Evolutionary conservation across 352 stramenopile species (phyloP).

Genomic region (Chrysophaeum taylorii): DNA sequence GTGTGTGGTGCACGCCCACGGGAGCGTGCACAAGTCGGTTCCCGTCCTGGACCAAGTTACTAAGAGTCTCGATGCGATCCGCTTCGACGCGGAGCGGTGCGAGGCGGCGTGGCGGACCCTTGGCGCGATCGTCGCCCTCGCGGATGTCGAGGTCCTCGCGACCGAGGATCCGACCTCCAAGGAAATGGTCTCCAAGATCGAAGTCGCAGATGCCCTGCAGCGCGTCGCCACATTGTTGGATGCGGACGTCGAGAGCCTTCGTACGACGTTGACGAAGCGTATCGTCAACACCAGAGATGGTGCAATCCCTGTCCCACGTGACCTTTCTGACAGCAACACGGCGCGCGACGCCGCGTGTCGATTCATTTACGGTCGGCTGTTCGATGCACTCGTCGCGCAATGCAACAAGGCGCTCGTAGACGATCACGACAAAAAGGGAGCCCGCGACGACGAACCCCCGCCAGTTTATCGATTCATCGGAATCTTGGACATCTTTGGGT

Average conservation of each 20-base stretch:
- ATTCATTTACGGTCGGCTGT: conserved; percentile 70
- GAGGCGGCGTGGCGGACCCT: too few species aligned
- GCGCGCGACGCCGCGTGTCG: conserved; percentile 72
- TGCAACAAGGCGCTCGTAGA: conserved; percentile 35
- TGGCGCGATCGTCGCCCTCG: too few species aligned
- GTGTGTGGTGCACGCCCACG: too few species aligned
- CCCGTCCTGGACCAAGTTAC: too few species aligned
- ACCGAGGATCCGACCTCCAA: background rate
- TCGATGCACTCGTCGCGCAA: conserved; percentile 71
- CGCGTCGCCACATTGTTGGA: conserved; percentile 49
- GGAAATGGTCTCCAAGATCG: background rate
- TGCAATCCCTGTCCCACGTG: conserved; percentile 31
- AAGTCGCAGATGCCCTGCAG: conserved; percentile 1
- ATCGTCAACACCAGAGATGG: conserved; percentile 62
- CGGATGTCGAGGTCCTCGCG: too few species aligned
- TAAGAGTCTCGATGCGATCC: too few species aligned
- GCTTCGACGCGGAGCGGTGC: too few species aligned
- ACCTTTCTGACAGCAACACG: conserved; percentile 49
- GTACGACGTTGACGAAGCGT: conserved; percentile 57
- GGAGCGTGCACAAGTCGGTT: background rate
- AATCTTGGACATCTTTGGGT: conserved; percentile 77
- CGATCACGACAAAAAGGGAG: background rate
- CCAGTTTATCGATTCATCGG: too few species aligned
- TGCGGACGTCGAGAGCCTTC: conserved; percentile 51
- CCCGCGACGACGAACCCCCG: conserved; percentile 40